Evolutionary conservation across 805 yeast species (phyloP).

Genomic region (Saccharomycopsis sp.): DNA sequence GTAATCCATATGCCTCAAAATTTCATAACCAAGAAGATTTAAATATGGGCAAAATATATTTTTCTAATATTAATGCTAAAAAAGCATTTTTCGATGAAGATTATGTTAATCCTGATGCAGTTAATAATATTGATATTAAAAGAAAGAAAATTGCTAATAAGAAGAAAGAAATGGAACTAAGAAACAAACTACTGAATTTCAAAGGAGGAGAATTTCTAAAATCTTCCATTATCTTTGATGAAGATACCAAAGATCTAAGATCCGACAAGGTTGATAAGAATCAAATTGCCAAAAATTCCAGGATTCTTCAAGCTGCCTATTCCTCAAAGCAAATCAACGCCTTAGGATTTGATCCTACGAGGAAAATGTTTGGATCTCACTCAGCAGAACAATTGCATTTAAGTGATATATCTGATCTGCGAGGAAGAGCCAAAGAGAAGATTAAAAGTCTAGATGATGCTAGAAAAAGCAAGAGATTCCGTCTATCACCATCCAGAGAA

Average conservation of each 20-base stretch:
- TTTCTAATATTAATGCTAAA: slow-evolving; percentile 33
- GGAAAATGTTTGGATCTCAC: slow-evolving; percentile 20
- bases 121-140: slow-evolving; percentile 30
- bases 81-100: slow-evolving; percentile 41
- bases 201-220: slow-evolving; percentile 21
- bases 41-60: slow-evolving; percentile 23
- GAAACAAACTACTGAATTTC: slow-evolving; percentile 22
- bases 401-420: slow-evolving; percentile 8
- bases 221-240: slow-evolving; percentile 4
- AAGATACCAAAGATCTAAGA: not conserved
- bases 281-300: slow-evolving; percentile 20
- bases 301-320: slow-evolving; percentile 29
- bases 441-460: slow-evolving; percentile 23
- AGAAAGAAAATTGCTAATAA: slow-evolving; percentile 30
- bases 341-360: slow-evolving; percentile 43
- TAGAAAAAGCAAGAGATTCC: slow-evolving; percentile 25
- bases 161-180: slow-evolving; percentile 27
- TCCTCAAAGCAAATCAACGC: slow-evolving; percentile 29
- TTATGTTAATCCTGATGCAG: slow-evolving; percentile 37
- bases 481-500: slow-evolving; percentile 25
- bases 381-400: slow-evolving; percentile 16
- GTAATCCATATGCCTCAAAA: slow-evolving; percentile 22
- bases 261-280: not conserved
- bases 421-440: slow-evolving; percentile 17
- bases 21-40: slow-evolving; percentile 21